Evolutionary conservation across 306 rosid genomes (phyloP).

Genomic region (Comarum palustre): DNA sequence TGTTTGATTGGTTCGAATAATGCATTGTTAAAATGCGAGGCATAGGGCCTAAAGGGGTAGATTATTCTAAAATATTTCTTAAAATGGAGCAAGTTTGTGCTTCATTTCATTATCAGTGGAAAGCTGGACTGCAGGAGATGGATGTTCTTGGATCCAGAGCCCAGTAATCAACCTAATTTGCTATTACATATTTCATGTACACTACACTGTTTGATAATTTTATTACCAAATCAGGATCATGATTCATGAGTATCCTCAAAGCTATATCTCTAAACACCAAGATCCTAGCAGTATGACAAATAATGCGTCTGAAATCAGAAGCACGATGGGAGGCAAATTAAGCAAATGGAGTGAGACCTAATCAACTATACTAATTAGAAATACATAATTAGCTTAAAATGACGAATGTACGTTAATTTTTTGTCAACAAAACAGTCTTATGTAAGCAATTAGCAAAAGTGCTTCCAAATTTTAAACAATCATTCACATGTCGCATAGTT

Average conservation of each 20-base stretch:
- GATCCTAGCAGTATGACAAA: not conserved
- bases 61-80: not conserved
- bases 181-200: not conserved
- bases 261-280: too few relatives aligned
- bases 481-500: not conserved
- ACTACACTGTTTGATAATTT: not conserved
- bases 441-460: not conserved
- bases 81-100: not conserved
- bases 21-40: not conserved
- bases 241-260: not conserved
- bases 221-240: not conserved
- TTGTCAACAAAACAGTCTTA: too few relatives aligned
- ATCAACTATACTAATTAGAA: not conserved
- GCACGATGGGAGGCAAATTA: not conserved
- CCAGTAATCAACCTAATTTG: not conserved
- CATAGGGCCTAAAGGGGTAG: not conserved
- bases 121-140: too few relatives aligned
- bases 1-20: not conserved
- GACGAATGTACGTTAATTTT: too few relatives aligned
- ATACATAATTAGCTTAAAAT: too few relatives aligned
- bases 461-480: not conserved
- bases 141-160: not conserved
- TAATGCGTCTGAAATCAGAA: not conserved
- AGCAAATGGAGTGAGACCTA: not conserved
- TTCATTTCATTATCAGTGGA: not conserved